Evolutionary conservation across 768 basidiomycete species (phyloP), one percentile per base, ranked within the genome.

Genomic region (Macrocybe gigantea): DNA sequence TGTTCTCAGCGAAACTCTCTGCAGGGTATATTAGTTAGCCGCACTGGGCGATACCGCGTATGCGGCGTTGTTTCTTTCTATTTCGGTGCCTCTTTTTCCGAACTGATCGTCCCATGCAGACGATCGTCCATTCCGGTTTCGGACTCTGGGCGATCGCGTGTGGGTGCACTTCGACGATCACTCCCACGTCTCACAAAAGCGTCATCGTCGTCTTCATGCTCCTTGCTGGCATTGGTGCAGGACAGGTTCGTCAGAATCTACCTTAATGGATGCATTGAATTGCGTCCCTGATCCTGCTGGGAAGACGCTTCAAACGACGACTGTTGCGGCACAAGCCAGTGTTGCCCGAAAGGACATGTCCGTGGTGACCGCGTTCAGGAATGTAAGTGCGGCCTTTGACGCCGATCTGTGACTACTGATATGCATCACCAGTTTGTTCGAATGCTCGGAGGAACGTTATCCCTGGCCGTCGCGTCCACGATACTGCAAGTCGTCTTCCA

Each of bases 311-410:
- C 77, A 79, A 59, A 84, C 82, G 0, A 84, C 82, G 0, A 86
- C 83, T 0, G 78, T 86, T 6, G 83, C 83, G 0, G 82, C 78
- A 6, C 88, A 90, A 58, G 85, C 85, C 0, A 81, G 83, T 22
- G 87, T 89, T 0, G 63, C 77, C 0, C 66, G 86, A 35, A 71
- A 70, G 36, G 86, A 90, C 51, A 87, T 89, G 85, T 82, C 83
- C 1, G 82, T 85, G 7, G 85, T 88, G 0, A 88, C 86, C 0
- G 80, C 79, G 0, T 74, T 80, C 47, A 72, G 82, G 42, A 84
- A 83, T 58, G 80, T 80, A 47, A 33, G 73, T 53, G 6, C 31
- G 2, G 38, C 22, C 0, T 29, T 7, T 47, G 13, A 5, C 11
- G 2, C 9, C n/a, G 29, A 6, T 10, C 8, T 1, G 10, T 30